These are phyloP conservation scores for Recurvomyces mirabilis DNA, from an alignment of 495 filamentous ascomycete genomes.

Conservation along the genomic window DNA sequence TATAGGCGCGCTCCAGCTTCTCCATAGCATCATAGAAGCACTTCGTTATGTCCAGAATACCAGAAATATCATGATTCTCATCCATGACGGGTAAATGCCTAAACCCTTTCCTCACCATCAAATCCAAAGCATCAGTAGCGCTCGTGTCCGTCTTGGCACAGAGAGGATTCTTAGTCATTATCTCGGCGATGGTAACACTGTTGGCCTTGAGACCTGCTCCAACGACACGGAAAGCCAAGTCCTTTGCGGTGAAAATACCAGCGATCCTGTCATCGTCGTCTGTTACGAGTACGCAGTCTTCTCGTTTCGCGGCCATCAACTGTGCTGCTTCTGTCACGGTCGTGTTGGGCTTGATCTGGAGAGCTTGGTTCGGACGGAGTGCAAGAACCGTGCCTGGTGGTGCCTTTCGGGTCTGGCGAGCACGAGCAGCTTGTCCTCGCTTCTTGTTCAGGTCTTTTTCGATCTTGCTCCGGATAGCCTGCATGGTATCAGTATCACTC, in stretches of 20 bases:
- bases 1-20: conserved; percentile 93
- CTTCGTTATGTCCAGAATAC: conserved; percentile 97
- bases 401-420: conserved; percentile 79
- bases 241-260: conserved; percentile 98
- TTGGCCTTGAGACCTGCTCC: conserved; percentile 84
- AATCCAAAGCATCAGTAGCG: conserved; percentile 89
- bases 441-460: conserved; percentile 98
- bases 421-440: conserved; percentile 62
- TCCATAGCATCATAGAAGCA: conserved; percentile 99
- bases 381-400: conserved; percentile 92
- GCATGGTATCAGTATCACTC: background rate
- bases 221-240: conserved; percentile 93
- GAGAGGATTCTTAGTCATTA: conserved; percentile 99
- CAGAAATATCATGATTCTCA: conserved; percentile 97
- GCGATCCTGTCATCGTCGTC: conserved; percentile 96
- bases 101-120: conserved; percentile 98
- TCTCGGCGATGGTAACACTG: conserved; percentile 85
- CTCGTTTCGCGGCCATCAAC: conserved; percentile 96
- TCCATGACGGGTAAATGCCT: conserved; percentile 98
- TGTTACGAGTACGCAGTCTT: conserved; percentile 98
- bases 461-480: conserved; percentile 95
- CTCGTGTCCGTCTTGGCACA: conserved; percentile 96
- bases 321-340: conserved; percentile 95
- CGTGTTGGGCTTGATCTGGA: conserved; percentile 93
- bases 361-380: conserved; percentile 83